Evolutionary conservation across 2,329 filamentous ascomycete genomes (phyloP).

Genomic region (Scleromitrula shiraiana): DNA sequence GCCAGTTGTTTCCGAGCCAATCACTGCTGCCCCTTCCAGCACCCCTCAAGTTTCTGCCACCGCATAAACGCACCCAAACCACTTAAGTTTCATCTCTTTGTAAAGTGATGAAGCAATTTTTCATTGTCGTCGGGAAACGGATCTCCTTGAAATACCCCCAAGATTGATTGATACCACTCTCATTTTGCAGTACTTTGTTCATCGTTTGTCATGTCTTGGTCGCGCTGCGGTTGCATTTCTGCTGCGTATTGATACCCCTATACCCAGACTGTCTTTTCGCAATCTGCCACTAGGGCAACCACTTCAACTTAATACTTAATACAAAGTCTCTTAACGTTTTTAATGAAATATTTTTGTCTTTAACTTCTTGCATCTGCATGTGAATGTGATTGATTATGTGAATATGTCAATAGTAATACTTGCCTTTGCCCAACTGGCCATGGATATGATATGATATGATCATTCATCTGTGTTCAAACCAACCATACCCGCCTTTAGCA

Average conservation of each 20-base stretch:
- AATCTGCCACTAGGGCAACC: conserved; percentile 33
- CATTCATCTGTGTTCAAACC: too few relatives aligned
- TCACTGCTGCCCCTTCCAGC: conserved; percentile 17
- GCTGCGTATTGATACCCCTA: conserved; percentile 34
- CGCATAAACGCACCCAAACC: conserved; percentile 20
- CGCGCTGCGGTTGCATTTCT: conserved; percentile 22
- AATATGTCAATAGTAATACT: too few relatives aligned
- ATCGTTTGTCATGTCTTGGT: conserved; percentile 23
- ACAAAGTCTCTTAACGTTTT: conserved; percentile 23
- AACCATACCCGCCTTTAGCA: too few relatives aligned
- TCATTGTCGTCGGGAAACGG: conserved; percentile 29
- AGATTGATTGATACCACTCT: conserved; percentile 32
- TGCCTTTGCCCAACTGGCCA: too few relatives aligned
- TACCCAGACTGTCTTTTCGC: conserved; percentile 33
- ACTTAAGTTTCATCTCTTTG: conserved; percentile 6
- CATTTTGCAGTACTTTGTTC: conserved; percentile 29
- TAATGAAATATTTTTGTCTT: conserved; percentile 1
- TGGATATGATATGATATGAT: too few relatives aligned
- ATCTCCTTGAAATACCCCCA: conserved; percentile 32
- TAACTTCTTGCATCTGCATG: not conserved
- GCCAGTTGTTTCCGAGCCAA: conserved; percentile 17
- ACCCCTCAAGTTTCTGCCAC: conserved; percentile 28
- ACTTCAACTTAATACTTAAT: conserved; percentile 31
- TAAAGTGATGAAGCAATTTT: conserved; percentile 2
- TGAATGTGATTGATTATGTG: not conserved